Conservation (phyloP, 2,329 filamentous ascomycete species). For the Akanthomyces dipterigenus region DNA sequence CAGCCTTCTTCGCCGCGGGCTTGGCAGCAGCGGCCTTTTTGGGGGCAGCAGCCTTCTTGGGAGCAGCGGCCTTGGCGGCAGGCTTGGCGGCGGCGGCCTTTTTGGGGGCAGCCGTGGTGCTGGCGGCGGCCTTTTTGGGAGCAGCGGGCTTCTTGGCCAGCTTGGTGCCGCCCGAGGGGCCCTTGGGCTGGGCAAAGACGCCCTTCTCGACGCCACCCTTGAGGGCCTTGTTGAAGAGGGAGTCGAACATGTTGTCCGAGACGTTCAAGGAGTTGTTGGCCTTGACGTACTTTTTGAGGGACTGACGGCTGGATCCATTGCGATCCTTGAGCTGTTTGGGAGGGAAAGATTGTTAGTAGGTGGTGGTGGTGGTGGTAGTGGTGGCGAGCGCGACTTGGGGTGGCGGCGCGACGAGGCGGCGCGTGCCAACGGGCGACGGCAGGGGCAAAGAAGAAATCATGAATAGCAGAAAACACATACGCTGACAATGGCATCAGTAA, state of each 20-base stretch:
- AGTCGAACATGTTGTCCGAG: slow-evolving; percentile 53
- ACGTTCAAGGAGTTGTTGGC: slow-evolving; percentile 45
- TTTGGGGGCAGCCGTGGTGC: slow-evolving; percentile 28
- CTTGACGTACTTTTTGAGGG: slow-evolving; percentile 55
- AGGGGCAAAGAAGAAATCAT: slow-evolving; percentile 10
- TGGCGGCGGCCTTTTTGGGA: slow-evolving; percentile 24
- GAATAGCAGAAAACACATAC: slow-evolving; percentile 35
- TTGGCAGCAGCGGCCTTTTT: slow-evolving; percentile 30
- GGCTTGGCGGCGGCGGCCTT: slow-evolving; percentile 23
- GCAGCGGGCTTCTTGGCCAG: slow-evolving; percentile 61
- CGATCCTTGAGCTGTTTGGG: slow-evolving; percentile 51
- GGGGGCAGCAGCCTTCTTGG: slow-evolving; percentile 43
- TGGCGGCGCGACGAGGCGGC: slow-evolving; percentile 2
- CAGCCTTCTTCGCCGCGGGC: slow-evolving; percentile 16
- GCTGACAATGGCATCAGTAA: slow-evolving; percentile 54
- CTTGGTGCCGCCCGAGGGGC: slow-evolving; percentile 86
- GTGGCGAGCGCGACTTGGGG: slow-evolving; percentile 8
- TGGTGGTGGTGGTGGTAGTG: slow-evolving; percentile 21
- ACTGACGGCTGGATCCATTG: slow-evolving; percentile 55
- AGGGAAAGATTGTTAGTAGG: slow-evolving; percentile 26
- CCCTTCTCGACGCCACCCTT: slow-evolving; percentile 78
- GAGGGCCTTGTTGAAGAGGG: slow-evolving; percentile 81
- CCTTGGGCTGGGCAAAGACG: slow-evolving; percentile 85
- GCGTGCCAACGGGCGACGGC: slow-evolving; percentile 13
- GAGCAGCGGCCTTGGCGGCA: slow-evolving; percentile 20